Evolutionary conservation across 345 rosid species (phyloP), one percentile per base, ranked within the genome.

Genomic region (Alliaria petiolata): DNA sequence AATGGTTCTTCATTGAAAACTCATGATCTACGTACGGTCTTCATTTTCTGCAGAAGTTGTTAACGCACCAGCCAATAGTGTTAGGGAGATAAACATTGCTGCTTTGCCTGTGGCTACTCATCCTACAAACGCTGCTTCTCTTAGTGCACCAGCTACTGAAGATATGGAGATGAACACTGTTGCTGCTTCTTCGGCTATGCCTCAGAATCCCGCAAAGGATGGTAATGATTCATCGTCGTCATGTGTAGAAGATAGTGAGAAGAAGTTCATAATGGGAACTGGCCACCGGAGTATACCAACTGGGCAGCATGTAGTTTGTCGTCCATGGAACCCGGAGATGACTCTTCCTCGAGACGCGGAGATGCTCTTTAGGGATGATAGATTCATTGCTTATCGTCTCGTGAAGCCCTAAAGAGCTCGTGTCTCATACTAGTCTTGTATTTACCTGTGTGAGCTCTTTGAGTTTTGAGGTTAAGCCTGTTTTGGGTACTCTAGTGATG

Each of bases 301-400:
- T 6, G 79, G 70, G 10, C 65, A 68, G 10, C 74, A 69, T 68
- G 53, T 76, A 47, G 60, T 76, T 11, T 55, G 55, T 62, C 45
- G 53, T 14, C 79, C 79, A 28, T 69, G 65, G 70, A 62, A 62
- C 6, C 54, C 65, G 0, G 70, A 11, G 52, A 54, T 69, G 59
- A 54, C 13, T 62, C 70, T 76, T 62, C 75, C 79, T 36, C 6
- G 19, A 69, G 75, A 20, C 25, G 35, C 61, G 2, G 70, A 76
- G 75, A 53, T 69, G 65, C 45, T 76, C 14, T 76, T 68, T 40
- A 76, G 75, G 38, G 79, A 76, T 40, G 75, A 69, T 56, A 76
- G 30, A 6, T 76, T 62, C 49, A 39, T 76, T 45, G 70, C 79
- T 38, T 75, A 68, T 38, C 69, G 79, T 35, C 20, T 61, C 6